Evolutionary conservation across 164 flowering plant genomes (phyloP).

Genomic region (Berberis thunbergii): DNA sequence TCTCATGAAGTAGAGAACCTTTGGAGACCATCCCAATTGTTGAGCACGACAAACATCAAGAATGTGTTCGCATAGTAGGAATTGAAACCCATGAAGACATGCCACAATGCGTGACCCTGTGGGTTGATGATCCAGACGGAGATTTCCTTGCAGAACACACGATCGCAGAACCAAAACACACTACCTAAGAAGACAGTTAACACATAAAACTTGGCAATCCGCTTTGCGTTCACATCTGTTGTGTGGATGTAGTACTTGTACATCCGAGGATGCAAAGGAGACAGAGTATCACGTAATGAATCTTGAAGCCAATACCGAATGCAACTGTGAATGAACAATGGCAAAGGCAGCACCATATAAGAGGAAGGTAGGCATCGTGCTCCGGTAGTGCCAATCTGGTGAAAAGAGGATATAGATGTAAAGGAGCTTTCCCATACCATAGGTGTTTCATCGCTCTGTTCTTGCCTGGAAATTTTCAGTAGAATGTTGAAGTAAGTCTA

Average conservation of each 20-base stretch:
- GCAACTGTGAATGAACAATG: slow-evolving; percentile 40
- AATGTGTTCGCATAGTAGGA: slow-evolving; percentile 73
- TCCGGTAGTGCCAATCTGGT: slow-evolving; percentile 84
- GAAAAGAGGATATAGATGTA: slow-evolving; percentile 75
- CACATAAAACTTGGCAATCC: slow-evolving; percentile 54
- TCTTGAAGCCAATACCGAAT: slow-evolving; percentile 53
- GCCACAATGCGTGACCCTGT: slow-evolving; percentile 86
- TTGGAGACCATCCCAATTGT: slow-evolving; percentile 64
- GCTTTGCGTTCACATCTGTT: slow-evolving; percentile 41
- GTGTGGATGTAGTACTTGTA: slow-evolving; percentile 82
- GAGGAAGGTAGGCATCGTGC: slow-evolving; percentile 81
- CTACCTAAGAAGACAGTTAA: slow-evolving; percentile 39
- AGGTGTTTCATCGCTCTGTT: slow-evolving; percentile 54
- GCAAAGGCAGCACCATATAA: slow-evolving; percentile 73
- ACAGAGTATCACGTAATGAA: slow-evolving; percentile 54
- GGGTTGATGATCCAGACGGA: slow-evolving; percentile 49
- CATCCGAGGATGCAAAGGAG: slow-evolving; percentile 72
- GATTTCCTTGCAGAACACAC: slow-evolving; percentile 37
- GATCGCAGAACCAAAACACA: slow-evolving; percentile 59
- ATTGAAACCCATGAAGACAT: slow-evolving; percentile 68
- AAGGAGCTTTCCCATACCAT: slow-evolving; percentile 87
- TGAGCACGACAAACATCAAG: slow-evolving; percentile 85
- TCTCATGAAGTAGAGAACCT: slow-evolving; percentile 39
- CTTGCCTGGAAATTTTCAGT: slow-evolving; percentile 25
- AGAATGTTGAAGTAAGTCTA: no score